Base-by-base conservation (phyloP, 768 basidiomycete species). In the Cystobasidium onofrii region DNA sequence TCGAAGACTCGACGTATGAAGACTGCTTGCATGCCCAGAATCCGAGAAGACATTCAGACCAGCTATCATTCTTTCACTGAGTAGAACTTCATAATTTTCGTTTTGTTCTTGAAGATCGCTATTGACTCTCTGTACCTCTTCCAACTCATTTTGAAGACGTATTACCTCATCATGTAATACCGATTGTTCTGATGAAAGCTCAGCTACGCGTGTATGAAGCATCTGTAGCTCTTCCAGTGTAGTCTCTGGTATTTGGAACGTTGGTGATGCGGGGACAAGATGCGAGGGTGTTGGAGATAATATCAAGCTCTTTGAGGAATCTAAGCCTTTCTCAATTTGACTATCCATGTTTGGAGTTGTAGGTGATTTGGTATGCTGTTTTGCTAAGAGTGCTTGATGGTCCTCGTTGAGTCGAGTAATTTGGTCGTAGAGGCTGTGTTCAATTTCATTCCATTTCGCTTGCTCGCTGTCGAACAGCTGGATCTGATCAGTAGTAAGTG, bases 31-130 rank as follows among this genome's bases (percentile, higher is more conserved):
- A 74, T 55, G 23, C 15, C 63, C 44, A 1, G 64, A 67, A 33
- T 73, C 69, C 1, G 54, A 4, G 31, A 57, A 36, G 25, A 17
- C 44, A 0, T 75, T 71, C 77, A 90, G 89, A 2, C 95, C 95
- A 76, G 85, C 92, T 54, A 98, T 81, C 0, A 96, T 97, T 83
- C 87, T 88, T 82, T 98, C 94, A 75, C 91, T 85, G 29, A 98
- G 83, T 44, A 99, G 85, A 75, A 94, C 91, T 86, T 95, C 92
- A 83, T 92, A 99, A 63, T 90, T 90, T 82, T 96, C 93, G 81
- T 97, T 99, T 78, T 98, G 94, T 81, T 98, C 93, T 81, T 79
- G 75, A 15, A 83, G 81, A 76, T 89, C 87, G 76, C 88, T 86
- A 80, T 96, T 96, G 75, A 93, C 89, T 69, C 90, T 84, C 82